Conservation (phyloP, 2,329 filamentous ascomycete species). For the Pyrenochaeta sp. region DNA sequence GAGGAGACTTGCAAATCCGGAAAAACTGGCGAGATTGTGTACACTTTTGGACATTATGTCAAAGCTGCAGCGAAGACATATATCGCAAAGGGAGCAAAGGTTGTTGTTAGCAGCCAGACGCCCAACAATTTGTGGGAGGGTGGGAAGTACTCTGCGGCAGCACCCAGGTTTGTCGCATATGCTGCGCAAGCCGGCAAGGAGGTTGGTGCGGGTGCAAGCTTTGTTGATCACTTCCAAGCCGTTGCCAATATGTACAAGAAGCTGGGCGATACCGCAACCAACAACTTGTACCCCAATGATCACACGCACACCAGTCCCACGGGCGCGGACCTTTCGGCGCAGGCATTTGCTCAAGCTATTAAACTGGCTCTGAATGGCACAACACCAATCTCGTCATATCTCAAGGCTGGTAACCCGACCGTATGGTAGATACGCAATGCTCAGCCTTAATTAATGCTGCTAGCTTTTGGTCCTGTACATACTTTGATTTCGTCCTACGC, state of each 20-base stretch:
- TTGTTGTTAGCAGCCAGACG: slow-evolving; percentile 2
- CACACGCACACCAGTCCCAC: slow-evolving; percentile 1
- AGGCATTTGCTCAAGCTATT: slow-evolving; percentile 4
- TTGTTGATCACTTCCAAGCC: slow-evolving; percentile 4
- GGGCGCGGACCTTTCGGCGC: slow-evolving; percentile 2
- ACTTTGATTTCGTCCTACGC: too few species aligned
- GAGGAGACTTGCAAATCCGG: slow-evolving; percentile 1
- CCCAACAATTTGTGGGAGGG: slow-evolving; percentile 4
- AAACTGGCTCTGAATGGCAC: slow-evolving; percentile 2
- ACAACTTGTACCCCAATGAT: slow-evolving; percentile 1
- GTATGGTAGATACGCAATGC: neutral
- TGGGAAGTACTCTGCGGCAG: neutral
- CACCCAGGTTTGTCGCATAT: neutral
- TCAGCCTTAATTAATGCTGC: too few species aligned
- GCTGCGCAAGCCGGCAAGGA: slow-evolving; percentile 2
- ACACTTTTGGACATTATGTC: slow-evolving; percentile 2
- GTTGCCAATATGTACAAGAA: slow-evolving; percentile 5
- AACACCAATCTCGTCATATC: neutral
- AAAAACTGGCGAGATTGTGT: neutral
- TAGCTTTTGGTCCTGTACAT: too few species aligned
- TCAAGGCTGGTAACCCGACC: neutral
- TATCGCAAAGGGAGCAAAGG: slow-evolving; percentile 1
- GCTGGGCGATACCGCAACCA: neutral
- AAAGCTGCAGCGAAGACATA: slow-evolving; percentile 1
- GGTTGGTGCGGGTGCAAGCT: neutral